Base-by-base conservation (phyloP, 1,284 basidiomycete species). In the Singerocomus inundabilis region DNA sequence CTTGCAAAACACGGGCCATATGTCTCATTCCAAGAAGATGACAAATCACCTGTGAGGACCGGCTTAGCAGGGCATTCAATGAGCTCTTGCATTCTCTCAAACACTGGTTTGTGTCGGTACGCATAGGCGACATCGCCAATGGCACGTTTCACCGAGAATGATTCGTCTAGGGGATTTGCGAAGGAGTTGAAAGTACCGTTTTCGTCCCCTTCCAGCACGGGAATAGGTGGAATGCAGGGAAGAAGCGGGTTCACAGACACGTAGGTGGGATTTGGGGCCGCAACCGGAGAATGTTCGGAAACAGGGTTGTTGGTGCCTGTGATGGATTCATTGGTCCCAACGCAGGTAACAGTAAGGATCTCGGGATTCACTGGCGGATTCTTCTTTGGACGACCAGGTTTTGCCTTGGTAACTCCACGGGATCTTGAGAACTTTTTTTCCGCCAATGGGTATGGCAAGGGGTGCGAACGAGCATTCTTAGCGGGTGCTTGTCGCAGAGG, bases 341-440 rank as follows among this genome's bases (percentile, higher is more conserved):
- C 54, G 44, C 49, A 37, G 40, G 38, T 16, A 24, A 16, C 16
- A 18, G 47, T 46, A 29, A 31, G 35, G 34, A 49, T 36, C 46
- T 51, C 51, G 42, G 29, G 44, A 46, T 48, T 51, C 34, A 13
- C 28, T 5, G 36, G 18, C 35, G 42, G 47, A 30, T 37, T 44
- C 48, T 64, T 66, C 52, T 45, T 68, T 34, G 66, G 67, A 43
- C 67, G 62, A 37, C 64, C 64, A 10, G 47, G 60, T 52, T 52
- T 69, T 34, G 49, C 53, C 45, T 68, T 66, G 12, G 58, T 57
- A 53, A 68, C 29, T 38, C 64, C 67, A 37, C 66, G 64, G 46
- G 62, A 46, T 40, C 60, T 67, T 24, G 37, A 44, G 12, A 48
- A 7, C 45, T 49, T 63, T 47, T 45, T 53, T 25, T 61, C 57